Evolutionary conservation across 1,284 basidiomycete species (phyloP).

Genomic region (Marasmius sp.): DNA sequence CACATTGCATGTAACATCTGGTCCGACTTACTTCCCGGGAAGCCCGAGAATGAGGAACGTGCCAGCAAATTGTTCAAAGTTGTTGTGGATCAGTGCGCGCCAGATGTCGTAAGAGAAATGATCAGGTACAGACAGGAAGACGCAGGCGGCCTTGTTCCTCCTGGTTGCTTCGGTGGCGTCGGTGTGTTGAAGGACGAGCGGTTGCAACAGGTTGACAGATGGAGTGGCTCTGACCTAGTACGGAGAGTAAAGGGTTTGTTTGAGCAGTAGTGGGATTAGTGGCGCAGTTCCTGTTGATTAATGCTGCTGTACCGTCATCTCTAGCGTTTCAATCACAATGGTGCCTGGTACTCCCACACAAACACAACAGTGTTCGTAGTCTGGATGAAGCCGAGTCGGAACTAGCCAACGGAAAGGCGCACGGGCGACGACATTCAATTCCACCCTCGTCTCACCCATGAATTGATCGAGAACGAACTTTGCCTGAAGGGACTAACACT

Average conservation of each 20-base stretch:
- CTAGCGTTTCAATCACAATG: not conserved
- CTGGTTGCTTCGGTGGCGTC: constrained; percentile 34
- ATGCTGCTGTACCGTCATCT: not conserved
- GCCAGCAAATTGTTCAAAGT: constrained; percentile 52
- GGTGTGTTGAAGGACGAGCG: not conserved
- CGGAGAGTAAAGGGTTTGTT: not conserved
- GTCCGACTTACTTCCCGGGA: constrained; percentile 48
- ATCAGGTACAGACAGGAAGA: constrained; percentile 48
- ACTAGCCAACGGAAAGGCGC: no score
- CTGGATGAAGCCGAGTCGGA: no score
- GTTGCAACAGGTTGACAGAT: not conserved
- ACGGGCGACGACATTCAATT: no score
- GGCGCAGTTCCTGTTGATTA: not conserved
- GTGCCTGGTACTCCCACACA: not conserved
- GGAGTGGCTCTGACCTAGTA: constrained; percentile 1
- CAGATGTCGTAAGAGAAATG: constrained; percentile 51
- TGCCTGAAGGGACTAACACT: no score
- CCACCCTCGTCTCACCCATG: no score
- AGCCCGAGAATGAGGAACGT: constrained; percentile 34
- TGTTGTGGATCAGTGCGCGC: constrained; percentile 49
- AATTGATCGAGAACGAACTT: no score
- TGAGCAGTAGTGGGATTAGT: not conserved
- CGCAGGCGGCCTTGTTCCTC: constrained; percentile 32
- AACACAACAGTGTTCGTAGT: no score
- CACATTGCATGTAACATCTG: constrained; percentile 80